These are phyloP conservation scores for Fusarium illudens DNA, from an alignment of 2,329 filamentous ascomycete genomes.

Conservation along the genomic window DNA sequence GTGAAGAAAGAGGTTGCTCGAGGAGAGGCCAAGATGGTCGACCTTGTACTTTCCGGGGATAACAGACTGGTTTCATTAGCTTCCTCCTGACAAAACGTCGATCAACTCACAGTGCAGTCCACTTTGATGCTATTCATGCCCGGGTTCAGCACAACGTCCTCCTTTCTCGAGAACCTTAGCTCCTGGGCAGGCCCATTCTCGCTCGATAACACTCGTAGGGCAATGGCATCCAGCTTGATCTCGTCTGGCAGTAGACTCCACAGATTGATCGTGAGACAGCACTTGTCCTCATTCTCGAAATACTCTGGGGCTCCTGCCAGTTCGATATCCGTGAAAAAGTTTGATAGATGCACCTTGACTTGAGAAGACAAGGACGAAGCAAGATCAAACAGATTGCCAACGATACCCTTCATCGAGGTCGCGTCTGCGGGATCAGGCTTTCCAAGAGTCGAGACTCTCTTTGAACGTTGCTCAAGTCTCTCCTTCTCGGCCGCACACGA, in stretches of 20 bases:
- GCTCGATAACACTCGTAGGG: constrained; percentile 68
- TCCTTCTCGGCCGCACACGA: constrained; percentile 65
- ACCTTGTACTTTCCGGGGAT: constrained; percentile 79
- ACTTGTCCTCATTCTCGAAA: constrained; percentile 76
- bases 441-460: constrained; percentile 30
- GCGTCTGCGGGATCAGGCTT: constrained; percentile 39
- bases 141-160: constrained; percentile 50
- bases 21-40: constrained; percentile 72
- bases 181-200: constrained; percentile 69
- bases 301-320: constrained; percentile 76
- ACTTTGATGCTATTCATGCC: constrained; percentile 57
- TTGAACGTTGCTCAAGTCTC: constrained; percentile 51
- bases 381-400: constrained; percentile 57
- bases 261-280: constrained; percentile 73
- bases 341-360: constrained; percentile 71
- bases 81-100: accelerated
- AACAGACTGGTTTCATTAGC: constrained; percentile 59
- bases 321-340: constrained; percentile 76
- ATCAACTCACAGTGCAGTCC: constrained; percentile 47
- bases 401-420: constrained; percentile 56
- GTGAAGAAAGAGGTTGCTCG: constrained; percentile 70
- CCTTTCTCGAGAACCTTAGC: constrained; percentile 47
- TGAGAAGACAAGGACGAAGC: constrained; percentile 62
- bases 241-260: constrained; percentile 77
- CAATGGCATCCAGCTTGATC: constrained; percentile 71